phyloP scores from a whole-genome alignment of 164 flowering plant genomes.

The Magnolia sinica region DNA sequence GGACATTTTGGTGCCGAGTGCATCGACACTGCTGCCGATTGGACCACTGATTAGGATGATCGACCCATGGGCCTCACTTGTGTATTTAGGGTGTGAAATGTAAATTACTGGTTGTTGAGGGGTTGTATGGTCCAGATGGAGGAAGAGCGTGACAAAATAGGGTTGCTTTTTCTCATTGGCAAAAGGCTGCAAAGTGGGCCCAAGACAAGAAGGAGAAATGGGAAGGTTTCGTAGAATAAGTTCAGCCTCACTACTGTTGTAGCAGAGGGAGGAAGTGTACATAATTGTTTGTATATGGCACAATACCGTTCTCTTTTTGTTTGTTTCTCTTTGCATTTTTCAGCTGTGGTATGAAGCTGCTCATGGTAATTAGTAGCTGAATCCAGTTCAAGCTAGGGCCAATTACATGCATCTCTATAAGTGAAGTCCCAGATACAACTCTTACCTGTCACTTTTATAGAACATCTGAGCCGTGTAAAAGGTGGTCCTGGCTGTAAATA shows the following conservation, averaged over 20 bases:
- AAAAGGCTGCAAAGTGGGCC: slow-evolving; percentile 22
- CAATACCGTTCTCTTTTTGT: slow-evolving; percentile 4
- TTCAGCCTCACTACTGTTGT: neutral
- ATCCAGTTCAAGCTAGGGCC: too few species aligned
- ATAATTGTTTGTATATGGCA: slow-evolving; percentile 9
- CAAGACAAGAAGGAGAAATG: neutral
- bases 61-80: neutral
- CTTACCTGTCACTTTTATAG: too few species aligned
- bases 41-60: neutral
- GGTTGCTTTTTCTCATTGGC: slow-evolving; percentile 7
- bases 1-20: too few species aligned
- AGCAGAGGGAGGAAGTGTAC: slow-evolving; percentile 9
- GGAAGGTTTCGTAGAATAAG: too few species aligned
- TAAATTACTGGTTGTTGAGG: neutral
- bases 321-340: slow-evolving; percentile 6
- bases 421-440: too few species aligned
- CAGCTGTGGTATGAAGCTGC: too few species aligned
- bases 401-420: too few species aligned
- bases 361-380: too few species aligned
- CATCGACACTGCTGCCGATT: neutral
- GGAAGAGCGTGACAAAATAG: slow-evolving; percentile 11
- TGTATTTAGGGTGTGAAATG: neutral
- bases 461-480: too few species aligned
- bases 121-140: slow-evolving; percentile 12
- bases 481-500: too few species aligned